Evolutionary conservation across 495 filamentous ascomycete genomes (phyloP), one percentile per base, ranked within the genome.

Genomic region (Penicillium antarcticum): DNA sequence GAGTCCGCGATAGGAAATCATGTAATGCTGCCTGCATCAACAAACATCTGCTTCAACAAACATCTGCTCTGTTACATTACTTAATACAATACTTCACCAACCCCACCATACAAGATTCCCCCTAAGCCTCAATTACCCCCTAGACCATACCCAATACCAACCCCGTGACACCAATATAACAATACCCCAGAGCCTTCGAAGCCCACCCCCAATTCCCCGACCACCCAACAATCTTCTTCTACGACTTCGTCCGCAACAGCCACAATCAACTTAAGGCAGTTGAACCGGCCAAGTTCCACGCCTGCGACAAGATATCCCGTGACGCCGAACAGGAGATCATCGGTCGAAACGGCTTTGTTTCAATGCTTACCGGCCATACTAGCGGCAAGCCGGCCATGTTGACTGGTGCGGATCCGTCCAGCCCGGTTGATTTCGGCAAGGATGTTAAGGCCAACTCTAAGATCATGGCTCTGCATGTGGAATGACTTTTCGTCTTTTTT

Each of bases 221-320:
- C 2, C 57, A 73, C 51, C 63, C 68, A 14, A 71, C 66, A 5
- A 34, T 62, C 38, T 71, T 65, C 61, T 71, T 68, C 17, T 53
- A 52, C 41, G 63, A 68, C 54, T 71, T 70, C 49, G 44, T 68
- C 57, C 57, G 56, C 40, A 70, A 64, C 49, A 58, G 59, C n/a
- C 51, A 65, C 59, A 43, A 55, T 31, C 36, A 55, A 31, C 58
- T 73, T 3, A 53, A 63, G 41, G 13, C 17, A 11, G 47, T 70
- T 35, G 62, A 73, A 53, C 34, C 49, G 23, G 35, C 49, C 1
- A 67, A 67, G 37, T 61, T 60, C 41, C 56, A 55, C 21, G 41
- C 58, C 0, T 61, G 61, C 18, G 68, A 68, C 49, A 33, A 12
- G 0, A 39, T 26, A 12, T 42, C 62, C 41, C 19, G 38, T 8